phyloP scores from a whole-genome alignment of 164 flowering plant species.

The Magnolia officinalis region DNA sequence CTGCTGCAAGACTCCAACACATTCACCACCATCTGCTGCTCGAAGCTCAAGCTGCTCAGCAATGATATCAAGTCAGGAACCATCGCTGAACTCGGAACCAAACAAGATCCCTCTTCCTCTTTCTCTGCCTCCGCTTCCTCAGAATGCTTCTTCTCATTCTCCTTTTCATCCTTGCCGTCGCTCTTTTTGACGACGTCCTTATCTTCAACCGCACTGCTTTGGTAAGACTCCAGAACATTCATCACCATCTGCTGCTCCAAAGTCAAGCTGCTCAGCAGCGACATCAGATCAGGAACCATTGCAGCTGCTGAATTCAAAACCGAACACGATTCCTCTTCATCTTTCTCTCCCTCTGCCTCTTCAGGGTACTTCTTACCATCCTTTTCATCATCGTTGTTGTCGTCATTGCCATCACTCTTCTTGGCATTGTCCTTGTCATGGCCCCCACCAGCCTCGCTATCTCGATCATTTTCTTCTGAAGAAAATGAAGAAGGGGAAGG shows the following conservation, averaged over 20 bases:
- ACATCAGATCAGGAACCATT: conserved; percentile 20
- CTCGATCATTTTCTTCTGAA: not conserved
- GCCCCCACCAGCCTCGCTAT: not conserved
- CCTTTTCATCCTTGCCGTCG: too few relatives aligned
- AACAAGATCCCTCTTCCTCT: not conserved
- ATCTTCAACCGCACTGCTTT: not conserved
- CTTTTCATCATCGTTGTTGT: not conserved
- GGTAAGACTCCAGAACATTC: conserved; percentile 29
- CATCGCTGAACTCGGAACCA: not conserved
- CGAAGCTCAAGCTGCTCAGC: conserved; percentile 45
- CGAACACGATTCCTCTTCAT: not conserved
- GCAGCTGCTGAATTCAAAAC: conserved; percentile 5
- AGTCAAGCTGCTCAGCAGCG: conserved; percentile 48
- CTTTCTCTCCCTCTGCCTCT: not conserved
- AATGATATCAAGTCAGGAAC: conserved; percentile 25
- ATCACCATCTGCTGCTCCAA: conserved; percentile 35
- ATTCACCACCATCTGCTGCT: conserved; percentile 32
- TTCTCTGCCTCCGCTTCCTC: conserved; percentile 1
- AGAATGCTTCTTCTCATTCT: not conserved
- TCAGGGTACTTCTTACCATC: not conserved
- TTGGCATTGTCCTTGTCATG: not conserved
- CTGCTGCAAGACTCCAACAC: conserved; percentile 25
- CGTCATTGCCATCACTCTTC: not conserved
- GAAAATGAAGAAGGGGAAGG: not conserved
- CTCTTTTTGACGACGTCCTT: too few relatives aligned